These are phyloP conservation scores for Solanum pimpinellifolium DNA, from an alignment of 257 asterid species.

Conservation along the genomic window DNA sequence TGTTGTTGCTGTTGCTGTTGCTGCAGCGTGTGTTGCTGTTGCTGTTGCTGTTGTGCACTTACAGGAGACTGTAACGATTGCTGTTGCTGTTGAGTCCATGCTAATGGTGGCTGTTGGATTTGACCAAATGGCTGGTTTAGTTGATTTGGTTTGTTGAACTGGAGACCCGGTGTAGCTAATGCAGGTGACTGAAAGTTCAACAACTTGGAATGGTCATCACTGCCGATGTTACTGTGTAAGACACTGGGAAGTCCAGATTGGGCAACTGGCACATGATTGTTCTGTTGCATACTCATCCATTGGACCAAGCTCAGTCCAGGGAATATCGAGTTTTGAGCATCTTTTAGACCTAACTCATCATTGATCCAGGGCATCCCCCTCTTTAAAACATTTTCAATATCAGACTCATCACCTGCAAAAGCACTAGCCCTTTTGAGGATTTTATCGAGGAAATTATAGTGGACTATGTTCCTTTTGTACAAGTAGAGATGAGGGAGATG, in stretches of 20 bases:
- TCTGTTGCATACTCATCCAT: constrained; percentile 98
- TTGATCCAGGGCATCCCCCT: constrained; percentile 90
- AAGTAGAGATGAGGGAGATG: not conserved
- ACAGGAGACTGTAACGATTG: constrained; percentile 35
- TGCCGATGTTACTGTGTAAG: constrained; percentile 20
- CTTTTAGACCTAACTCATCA: constrained; percentile 66
- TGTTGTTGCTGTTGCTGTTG: not conserved
- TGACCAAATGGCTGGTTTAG: constrained; percentile 38
- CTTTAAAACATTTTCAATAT: constrained; percentile 54
- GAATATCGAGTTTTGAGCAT: constrained; percentile 59
- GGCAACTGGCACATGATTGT: constrained; percentile 37
- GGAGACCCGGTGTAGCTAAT: constrained; percentile 41
- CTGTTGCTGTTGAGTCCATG: constrained; percentile 57
- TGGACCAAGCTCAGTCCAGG: constrained; percentile 91
- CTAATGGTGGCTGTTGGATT: constrained; percentile 34
- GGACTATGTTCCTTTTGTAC: not conserved
- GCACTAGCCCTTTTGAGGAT: not conserved
- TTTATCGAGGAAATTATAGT: not conserved
- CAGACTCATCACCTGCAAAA: constrained; percentile 60
- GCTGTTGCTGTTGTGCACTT: constrained; percentile 29
- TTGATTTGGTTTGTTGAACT: constrained; percentile 37
- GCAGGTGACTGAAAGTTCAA: constrained; percentile 71
- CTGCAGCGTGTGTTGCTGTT: not conserved
- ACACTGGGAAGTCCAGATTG: constrained; percentile 40
- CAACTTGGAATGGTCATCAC: constrained; percentile 58